Base-by-base conservation (phyloP, 306 rosid species). In the Arachis hypogaea region DNA sequence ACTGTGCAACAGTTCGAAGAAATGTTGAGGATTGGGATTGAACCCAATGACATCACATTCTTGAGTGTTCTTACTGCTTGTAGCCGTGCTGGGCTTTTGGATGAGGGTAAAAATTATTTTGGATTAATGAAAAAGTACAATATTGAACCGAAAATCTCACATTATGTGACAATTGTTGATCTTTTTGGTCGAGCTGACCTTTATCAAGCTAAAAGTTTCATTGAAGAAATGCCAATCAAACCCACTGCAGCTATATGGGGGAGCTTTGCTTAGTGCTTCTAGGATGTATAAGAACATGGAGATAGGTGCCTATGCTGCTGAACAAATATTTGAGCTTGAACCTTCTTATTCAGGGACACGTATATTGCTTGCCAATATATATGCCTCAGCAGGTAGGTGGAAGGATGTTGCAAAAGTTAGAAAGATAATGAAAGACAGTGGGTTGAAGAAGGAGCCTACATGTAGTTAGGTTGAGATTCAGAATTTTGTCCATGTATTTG, bases 131-230 rank as follows among this genome's bases (percentile, higher is more conserved):
- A 64, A n/a, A 78, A 74, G 59, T 74, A 80, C 66, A 65, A 77
- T 7, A 40, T 81, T n/a, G 78, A 77, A 82, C 85, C 78, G n/a
- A 69, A 66, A 59, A 75, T 71, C n/a, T 73, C 85, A 9, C 88
- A 84, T 68, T 81, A 81, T 44, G 68, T 64, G 3, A 74, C 77
- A 9, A 64, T 84, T 36, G 88, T 84, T 42, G 88, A 84, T 71
- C 88, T 84, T 74, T 81, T 84, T 56, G 85, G 88, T 47, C 85
- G 88, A 74, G 85, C 81, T 49, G 88, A 83, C 59, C 80, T 84
- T 81, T 76, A 84, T 66, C 76, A 66, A 58, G 88, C 88, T 10
- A 84, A 60, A 81, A 74, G 54, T 57, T 81, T 81, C 83, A 81
- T 84, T 29, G 85, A 78, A 70, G 66, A 60, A 65, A 81, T 84